Base-by-base conservation (phyloP, 2,329 filamentous ascomycete genomes). In the Myriosclerotinia curreyana region DNA sequence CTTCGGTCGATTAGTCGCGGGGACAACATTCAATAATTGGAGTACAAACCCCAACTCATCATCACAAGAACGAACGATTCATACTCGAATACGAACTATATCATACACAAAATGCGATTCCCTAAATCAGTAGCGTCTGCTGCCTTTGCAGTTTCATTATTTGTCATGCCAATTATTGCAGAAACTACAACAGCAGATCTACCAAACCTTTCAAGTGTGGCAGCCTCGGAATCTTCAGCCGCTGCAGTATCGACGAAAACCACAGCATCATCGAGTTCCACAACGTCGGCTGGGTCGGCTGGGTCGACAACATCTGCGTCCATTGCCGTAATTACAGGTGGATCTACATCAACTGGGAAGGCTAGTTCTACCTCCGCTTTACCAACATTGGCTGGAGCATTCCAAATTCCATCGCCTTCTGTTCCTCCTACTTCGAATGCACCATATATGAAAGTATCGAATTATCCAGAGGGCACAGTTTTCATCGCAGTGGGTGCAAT, bases 401-500 rank as follows among this genome's bases (percentile, higher is more conserved):
- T 81, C 68, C 84, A 85, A 28, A 90, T 89, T 68, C 90, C 93
- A 6, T 79, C 89, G 1, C 82, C 92, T 5, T 83, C 86, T 34
- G 88, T 98, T 3, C 95, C 95, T 9, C 90, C 92, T 34, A 96
- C 91, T 3, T 82, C 84, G 48, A 85, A 89, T 73, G 95, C 95
- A 6, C 92, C 94, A 20, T 99, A 91, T 75, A 96, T 98, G 91
- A 88, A 93, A 74, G 87, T 88, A 72, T 96, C 92, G 0, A 87
- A 79, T 61, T 81, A 93, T 14, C 95, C 95, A 2, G 90, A 98
- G 73, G 95, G 95, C 62, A 97, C 94, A 5, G 89, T 99, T 65
- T 99, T 99, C 79, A 99, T 99, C 72, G 89, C 87, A 28, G 95
- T 98, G 1, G 95, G 95, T 53, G 90, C 92, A 34, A 88, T 92